A percentile compares a stretch with the other conserved stretches of the same genome.
Evolutionary conservation across 345 rosid genomes (phyloP).

Genomic region (Corchorus capsularis): DNA sequence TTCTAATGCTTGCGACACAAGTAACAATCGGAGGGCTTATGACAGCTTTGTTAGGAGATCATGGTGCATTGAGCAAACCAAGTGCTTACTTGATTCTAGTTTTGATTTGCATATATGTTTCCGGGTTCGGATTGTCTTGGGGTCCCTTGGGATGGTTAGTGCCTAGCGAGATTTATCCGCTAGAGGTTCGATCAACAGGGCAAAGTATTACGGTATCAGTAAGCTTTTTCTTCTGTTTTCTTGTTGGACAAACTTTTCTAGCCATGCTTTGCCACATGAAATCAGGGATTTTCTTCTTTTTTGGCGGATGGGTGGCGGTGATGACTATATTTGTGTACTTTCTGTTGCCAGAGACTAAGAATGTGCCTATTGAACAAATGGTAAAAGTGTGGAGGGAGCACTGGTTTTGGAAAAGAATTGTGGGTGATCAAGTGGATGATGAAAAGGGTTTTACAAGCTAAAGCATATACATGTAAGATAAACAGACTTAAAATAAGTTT

Average conservation of each 20-base stretch:
- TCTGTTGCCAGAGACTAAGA: slow-evolving; percentile 64
- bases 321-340: slow-evolving; percentile 53
- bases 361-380: slow-evolving; percentile 59
- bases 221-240: slow-evolving; percentile 47
- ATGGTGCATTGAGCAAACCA: slow-evolving; percentile 43
- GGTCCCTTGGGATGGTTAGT: slow-evolving; percentile 75
- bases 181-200: slow-evolving; percentile 61
- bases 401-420: slow-evolving; percentile 50
- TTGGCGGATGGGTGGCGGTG: slow-evolving; percentile 45
- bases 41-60: slow-evolving; percentile 50
- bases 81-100: slow-evolving; percentile 42
- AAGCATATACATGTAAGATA: no score
- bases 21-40: slow-evolving; percentile 43
- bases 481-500: no score
- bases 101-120: slow-evolving; percentile 49
- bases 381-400: slow-evolving; percentile 56
- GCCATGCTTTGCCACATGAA: slow-evolving; percentile 60
- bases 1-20: slow-evolving; percentile 66
- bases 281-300: slow-evolving; percentile 62
- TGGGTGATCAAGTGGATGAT: neutral
- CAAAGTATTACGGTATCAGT: slow-evolving; percentile 62
- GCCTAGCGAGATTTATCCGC: slow-evolving; percentile 60
- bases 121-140: slow-evolving; percentile 68
- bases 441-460: no score
- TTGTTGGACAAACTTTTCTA: slow-evolving; percentile 54